phyloP scores from a whole-genome alignment of 305 asterid species.

The Fraxinus nigra region DNA sequence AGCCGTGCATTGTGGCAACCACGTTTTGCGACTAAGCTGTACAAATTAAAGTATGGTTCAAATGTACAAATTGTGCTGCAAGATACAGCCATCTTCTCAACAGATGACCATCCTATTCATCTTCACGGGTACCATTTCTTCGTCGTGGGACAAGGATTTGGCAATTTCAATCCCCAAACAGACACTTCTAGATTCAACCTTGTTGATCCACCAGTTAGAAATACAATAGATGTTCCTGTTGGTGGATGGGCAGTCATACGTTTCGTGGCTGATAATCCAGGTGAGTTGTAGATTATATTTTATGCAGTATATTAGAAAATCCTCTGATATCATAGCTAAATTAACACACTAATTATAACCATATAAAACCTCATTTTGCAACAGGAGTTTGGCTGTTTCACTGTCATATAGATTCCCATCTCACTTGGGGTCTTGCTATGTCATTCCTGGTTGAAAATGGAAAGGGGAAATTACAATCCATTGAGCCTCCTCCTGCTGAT shows the following conservation, averaged over 20 bases:
- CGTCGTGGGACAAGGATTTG: conserved; percentile 42
- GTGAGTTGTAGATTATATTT: conserved; percentile 2
- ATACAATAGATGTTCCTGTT: conserved; percentile 41
- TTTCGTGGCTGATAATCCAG: conserved; percentile 45
- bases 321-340: background rate
- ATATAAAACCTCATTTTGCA: background rate
- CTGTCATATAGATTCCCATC: conserved; percentile 56
- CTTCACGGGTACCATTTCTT: conserved; percentile 52
- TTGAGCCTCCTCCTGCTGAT: conserved; percentile 43
- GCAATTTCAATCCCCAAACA: conserved; percentile 31
- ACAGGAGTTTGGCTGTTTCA: conserved; percentile 54
- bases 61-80: conserved; percentile 44
- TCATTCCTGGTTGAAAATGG: conserved; percentile 45
- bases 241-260: conserved; percentile 56
- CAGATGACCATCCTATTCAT: conserved; percentile 47
- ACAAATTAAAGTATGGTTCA: conserved; percentile 39
- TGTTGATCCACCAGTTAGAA: conserved; percentile 39
- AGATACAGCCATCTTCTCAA: conserved; percentile 39
- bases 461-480: conserved; percentile 28
- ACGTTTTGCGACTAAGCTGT: conserved; percentile 34
- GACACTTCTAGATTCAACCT: conserved; percentile 40
- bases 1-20: conserved; percentile 48
- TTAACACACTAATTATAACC: background rate
- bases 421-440: conserved; percentile 44
- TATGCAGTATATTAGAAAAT: background rate